phyloP scores from a whole-genome alignment of 2,329 filamentous ascomycete genomes.

The Fusarium poae region DNA sequence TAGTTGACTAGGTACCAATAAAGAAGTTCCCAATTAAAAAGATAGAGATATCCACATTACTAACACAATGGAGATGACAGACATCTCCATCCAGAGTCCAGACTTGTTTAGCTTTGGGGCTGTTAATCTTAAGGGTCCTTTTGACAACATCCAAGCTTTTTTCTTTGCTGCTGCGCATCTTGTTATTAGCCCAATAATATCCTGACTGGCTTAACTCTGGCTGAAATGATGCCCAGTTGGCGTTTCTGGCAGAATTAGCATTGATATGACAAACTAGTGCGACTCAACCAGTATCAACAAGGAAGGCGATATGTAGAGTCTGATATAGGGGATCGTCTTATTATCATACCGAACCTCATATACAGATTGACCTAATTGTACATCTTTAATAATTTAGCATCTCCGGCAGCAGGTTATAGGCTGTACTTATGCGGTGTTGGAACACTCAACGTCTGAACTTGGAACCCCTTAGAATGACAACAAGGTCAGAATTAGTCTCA shows the following conservation, averaged over 20 bases:
- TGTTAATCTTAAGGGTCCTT: conserved; percentile 37
- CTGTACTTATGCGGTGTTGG: not conserved
- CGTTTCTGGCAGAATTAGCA: conserved; percentile 7
- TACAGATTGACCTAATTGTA: not conserved
- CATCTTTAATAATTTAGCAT: not conserved
- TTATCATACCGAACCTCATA: not conserved
- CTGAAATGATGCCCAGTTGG: conserved; percentile 2
- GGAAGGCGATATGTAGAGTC: not conserved
- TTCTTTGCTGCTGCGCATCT: not conserved
- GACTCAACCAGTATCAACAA: not conserved
- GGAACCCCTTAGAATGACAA: not conserved
- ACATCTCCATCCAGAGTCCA: conserved; percentile 23
- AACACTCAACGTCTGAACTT: not conserved
- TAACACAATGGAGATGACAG: conserved; percentile 1
- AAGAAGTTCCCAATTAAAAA: not conserved
- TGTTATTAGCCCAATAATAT: conserved; percentile 5
- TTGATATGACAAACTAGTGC: conserved; percentile 6
- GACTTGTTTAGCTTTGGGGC: conserved; percentile 16
- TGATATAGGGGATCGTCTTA: conserved; percentile 1
- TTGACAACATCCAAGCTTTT: conserved; percentile 17
- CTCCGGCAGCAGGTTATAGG: not conserved
- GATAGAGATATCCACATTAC: not conserved
- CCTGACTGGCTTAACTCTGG: not conserved
- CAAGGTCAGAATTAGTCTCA: not conserved
- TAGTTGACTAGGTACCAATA: too few species aligned